Evolutionary conservation across 164 flowering plant genomes (phyloP), one percentile per base, ranked within the genome.

Genomic region (grape (Vitis vinifera)): DNA sequence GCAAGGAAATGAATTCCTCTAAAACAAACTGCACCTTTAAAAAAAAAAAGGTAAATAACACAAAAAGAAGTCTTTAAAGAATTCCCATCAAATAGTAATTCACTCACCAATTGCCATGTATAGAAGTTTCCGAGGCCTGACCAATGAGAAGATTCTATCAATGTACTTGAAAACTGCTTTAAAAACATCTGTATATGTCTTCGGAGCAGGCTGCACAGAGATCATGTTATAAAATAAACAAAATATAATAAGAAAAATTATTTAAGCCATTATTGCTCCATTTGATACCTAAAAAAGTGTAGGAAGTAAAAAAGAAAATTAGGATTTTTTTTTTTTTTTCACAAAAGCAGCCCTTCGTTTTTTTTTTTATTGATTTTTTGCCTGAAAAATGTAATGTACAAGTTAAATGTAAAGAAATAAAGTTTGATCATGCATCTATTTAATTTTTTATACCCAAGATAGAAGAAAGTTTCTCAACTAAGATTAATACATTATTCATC

Each of bases 21-120:
- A 3, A 37, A 37, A 37, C 44, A 37, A 37, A 6, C 5, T 37
- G 44, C 44, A 37, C 44, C 44, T 23, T 23, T 37, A 37, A 3
- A 37, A 37, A 3, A 37, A 37, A 37, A 37, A 37, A 19, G 1
- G 44, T 4, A 37, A 31, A 37, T 37, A 37, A 37, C 44, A 37
- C 44, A 37, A 37, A 37, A 37, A 37, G 4, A 6, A 37, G 5
- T 37, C 44, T 37, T 37, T 37, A 37, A 53, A 53, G n/a, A 53
- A 13, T 15, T 13, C 56, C 15, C 0, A n/a, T 53, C 17, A 31
- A 65, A 17, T n/a, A 15, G 23, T 52, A 10, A 8, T 59, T 2
- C 11, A 59, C 82, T 57, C 51, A 86, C 90, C 90, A 58, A 87
- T 83, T 44, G 90, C 90, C 78, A 87, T 64, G 63, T 68, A 87